A percentile compares a stretch with the other conserved stretches of the same genome.
Conservation (phyloP, 2,329 filamentous ascomycete genomes). For the Cladosporium halotolerans region DNA sequence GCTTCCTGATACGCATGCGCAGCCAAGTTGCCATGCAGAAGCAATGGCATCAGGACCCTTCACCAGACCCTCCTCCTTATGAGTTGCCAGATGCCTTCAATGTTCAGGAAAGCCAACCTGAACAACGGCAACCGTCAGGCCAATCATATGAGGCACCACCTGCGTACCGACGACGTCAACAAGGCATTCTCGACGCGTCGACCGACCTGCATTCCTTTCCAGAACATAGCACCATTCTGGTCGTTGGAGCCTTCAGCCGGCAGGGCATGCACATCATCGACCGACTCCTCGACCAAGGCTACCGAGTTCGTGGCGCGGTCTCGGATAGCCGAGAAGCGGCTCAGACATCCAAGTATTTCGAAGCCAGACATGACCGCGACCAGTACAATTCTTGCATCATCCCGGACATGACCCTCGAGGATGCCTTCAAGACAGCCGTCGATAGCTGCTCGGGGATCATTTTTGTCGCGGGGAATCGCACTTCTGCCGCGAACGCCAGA, state of each 20-base stretch:
- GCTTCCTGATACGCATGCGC: constrained; percentile 5
- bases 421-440: constrained; percentile 37
- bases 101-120: too few relatives aligned
- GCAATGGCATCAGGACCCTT: neutral
- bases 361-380: constrained; percentile 22
- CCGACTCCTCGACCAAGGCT: constrained; percentile 21
- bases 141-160: neutral
- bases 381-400: constrained; percentile 37
- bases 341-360: constrained; percentile 22
- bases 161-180: neutral
- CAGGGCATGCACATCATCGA: constrained; percentile 25
- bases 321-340: constrained; percentile 19
- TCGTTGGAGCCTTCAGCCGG: constrained; percentile 25
- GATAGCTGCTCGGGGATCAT: constrained; percentile 38
- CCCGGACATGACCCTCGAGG: constrained; percentile 30
- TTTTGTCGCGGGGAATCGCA: constrained; percentile 35
- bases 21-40: constrained; percentile 1
- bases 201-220: constrained; percentile 1
- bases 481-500: constrained; percentile 16
- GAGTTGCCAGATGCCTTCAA: neutral
- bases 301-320: constrained; percentile 25
- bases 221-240: constrained; percentile 13
- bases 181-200: neutral
- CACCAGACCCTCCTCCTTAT: neutral
- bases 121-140: too few relatives aligned